phyloP scores from a whole-genome alignment of 345 rosid species.

The Aurinia saxatilis region DNA sequence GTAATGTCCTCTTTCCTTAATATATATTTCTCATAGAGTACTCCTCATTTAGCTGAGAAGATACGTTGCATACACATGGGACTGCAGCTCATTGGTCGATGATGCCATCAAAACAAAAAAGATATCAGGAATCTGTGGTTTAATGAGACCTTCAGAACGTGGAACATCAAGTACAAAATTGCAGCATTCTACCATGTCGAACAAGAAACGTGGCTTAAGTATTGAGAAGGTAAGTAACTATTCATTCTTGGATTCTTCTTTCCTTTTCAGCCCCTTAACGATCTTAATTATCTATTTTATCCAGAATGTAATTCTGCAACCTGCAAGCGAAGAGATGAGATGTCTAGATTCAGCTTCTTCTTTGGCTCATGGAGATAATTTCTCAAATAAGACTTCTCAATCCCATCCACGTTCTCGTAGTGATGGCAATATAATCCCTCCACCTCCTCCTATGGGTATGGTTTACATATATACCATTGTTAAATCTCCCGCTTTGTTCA shows the following conservation, averaged over 20 bases:
- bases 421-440: slow-evolving; percentile 34
- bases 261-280: neutral
- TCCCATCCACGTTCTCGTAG: neutral
- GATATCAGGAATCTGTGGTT: slow-evolving; percentile 30
- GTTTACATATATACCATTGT: slow-evolving; percentile 7
- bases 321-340: slow-evolving; percentile 30
- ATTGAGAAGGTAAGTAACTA: slow-evolving; percentile 48
- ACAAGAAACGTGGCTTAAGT: slow-evolving; percentile 35
- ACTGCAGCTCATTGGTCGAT: slow-evolving; percentile 45
- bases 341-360: slow-evolving; percentile 24
- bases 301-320: slow-evolving; percentile 35
- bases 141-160: slow-evolving; percentile 29
- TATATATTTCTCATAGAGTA: slow-evolving; percentile 10
- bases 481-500: neutral
- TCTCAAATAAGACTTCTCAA: slow-evolving; percentile 15
- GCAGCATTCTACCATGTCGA: slow-evolving; percentile 24
- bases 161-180: slow-evolving; percentile 33
- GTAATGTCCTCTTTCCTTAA: neutral
- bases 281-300: neutral
- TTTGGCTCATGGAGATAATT: slow-evolving; percentile 22
- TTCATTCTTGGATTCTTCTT: neutral
- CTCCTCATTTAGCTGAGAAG: slow-evolving; percentile 61
- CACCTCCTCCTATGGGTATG: slow-evolving; percentile 58
- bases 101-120: slow-evolving; percentile 25
- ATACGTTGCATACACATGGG: slow-evolving; percentile 85